A percentile compares a stretch with the other conserved stretches of the same genome.
Evolutionary conservation across 2,329 filamentous ascomycete genomes (phyloP).

Genomic region (Didymella lethalis): DNA sequence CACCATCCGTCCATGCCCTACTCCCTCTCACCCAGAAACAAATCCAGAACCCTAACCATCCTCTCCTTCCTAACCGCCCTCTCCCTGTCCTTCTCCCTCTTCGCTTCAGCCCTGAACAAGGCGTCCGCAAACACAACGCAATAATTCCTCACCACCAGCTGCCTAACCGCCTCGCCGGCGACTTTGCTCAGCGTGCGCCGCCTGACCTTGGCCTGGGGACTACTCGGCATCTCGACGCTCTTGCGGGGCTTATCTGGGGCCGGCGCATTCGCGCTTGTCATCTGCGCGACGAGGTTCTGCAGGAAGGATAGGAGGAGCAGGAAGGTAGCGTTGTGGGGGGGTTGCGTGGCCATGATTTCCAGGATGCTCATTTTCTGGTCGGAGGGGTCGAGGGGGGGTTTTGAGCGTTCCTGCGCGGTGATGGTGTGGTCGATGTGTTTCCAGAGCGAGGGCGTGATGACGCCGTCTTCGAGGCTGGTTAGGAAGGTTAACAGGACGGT

Average conservation of each 20-base stretch:
- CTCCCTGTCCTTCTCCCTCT: constrained; percentile 62
- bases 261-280: constrained; percentile 48
- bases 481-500: constrained; percentile 79
- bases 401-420: constrained; percentile 51
- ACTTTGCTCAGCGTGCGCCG: constrained; percentile 54
- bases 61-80: constrained; percentile 67
- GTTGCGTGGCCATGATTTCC: constrained; percentile 72
- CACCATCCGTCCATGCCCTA: not conserved
- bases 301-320: constrained; percentile 86
- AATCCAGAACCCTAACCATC: constrained; percentile 71
- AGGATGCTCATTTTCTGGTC: constrained; percentile 70
- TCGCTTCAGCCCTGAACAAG: constrained; percentile 62
- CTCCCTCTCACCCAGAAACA: constrained; percentile 64
- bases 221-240: constrained; percentile 39
- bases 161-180: constrained; percentile 62
- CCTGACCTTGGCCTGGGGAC: constrained; percentile 49
- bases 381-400: constrained; percentile 55
- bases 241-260: constrained; percentile 35
- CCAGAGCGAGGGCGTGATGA: constrained; percentile 77
- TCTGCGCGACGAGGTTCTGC: constrained; percentile 64
- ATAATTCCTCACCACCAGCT: constrained; percentile 67
- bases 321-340: constrained; percentile 87
- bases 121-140: constrained; percentile 71
- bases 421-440: constrained; percentile 42
- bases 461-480: constrained; percentile 75